phyloP scores from a whole-genome alignment of 2,329 filamentous ascomycete genomes.

The Neocatenulostroma microsporum region DNA sequence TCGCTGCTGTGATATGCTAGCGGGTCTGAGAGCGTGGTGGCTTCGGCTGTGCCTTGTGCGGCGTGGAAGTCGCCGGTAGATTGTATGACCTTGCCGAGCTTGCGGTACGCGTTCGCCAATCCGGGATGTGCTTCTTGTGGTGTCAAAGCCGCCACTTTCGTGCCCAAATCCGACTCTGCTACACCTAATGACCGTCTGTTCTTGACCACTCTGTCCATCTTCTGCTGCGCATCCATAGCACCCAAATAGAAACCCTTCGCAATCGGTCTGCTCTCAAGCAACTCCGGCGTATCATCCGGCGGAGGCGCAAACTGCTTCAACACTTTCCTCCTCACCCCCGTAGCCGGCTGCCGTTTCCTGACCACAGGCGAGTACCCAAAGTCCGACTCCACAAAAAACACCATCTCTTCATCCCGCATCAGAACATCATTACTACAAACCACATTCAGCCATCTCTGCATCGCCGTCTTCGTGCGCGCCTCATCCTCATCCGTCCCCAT shows the following conservation, averaged over 20 bases:
- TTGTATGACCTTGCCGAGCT: slow-evolving; percentile 88
- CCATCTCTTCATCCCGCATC: slow-evolving; percentile 93
- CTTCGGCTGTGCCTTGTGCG: slow-evolving; percentile 92
- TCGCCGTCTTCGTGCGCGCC: slow-evolving; percentile 71
- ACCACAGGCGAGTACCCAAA: slow-evolving; percentile 96
- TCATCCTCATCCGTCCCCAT: slow-evolving; percentile 97
- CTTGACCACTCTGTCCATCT: slow-evolving; percentile 91
- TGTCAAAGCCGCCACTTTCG: slow-evolving; percentile 78
- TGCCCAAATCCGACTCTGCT: slow-evolving; percentile 85
- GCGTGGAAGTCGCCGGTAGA: slow-evolving; percentile 92
- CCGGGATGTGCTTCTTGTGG: slow-evolving; percentile 86
- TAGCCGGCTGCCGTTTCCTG: slow-evolving; percentile 92
- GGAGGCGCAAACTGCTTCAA: slow-evolving; percentile 98
- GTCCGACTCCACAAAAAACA: slow-evolving; percentile 97
- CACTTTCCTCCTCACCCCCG: slow-evolving; percentile 87
- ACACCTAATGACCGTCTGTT: slow-evolving; percentile 81
- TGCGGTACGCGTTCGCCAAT: slow-evolving; percentile 82
- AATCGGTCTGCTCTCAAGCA: slow-evolving; percentile 78
- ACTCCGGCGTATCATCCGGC: slow-evolving; percentile 91
- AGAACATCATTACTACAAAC: slow-evolving; percentile 87
- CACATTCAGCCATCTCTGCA: slow-evolving; percentile 93
- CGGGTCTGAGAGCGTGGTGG: slow-evolving; percentile 86
- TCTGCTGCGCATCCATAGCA: slow-evolving; percentile 94
- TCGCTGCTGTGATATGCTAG: slow-evolving; percentile 93
- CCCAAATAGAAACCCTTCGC: slow-evolving; percentile 95